These are phyloP conservation scores for Alternaria novae-zelandiae DNA, from an alignment of 2,329 filamentous ascomycete species.

Conservation along the genomic window DNA sequence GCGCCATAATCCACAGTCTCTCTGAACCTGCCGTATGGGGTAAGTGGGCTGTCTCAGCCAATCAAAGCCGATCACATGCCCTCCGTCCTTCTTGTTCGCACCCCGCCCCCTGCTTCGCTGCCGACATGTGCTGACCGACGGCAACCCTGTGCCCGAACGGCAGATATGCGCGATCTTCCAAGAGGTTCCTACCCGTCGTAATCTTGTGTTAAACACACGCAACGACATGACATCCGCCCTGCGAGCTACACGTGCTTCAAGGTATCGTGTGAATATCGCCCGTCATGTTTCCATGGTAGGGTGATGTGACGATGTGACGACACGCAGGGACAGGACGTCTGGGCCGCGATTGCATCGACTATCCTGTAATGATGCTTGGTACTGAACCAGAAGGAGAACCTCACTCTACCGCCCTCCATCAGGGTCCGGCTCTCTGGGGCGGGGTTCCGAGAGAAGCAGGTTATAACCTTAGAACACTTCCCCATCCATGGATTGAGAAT, in stretches of 20 bases:
- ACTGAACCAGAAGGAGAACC: neutral
- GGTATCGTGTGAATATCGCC: neutral
- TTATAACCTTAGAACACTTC: conserved; percentile 4
- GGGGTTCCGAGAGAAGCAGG: conserved; percentile 12
- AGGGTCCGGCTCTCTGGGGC: conserved; percentile 4
- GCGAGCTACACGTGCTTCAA: neutral
- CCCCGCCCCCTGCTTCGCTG: neutral
- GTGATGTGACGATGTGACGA: neutral
- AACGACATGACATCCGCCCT: neutral
- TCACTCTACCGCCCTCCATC: neutral
- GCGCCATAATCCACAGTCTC: neutral
- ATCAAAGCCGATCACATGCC: neutral
- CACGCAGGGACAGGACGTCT: neutral
- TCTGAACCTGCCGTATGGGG: neutral
- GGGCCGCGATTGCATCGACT: neutral
- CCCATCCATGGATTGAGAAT: neutral
- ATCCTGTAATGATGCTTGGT: neutral
- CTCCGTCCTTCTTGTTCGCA: neutral
- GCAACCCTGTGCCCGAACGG: neutral
- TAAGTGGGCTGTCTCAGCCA: neutral
- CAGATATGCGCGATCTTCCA: neutral
- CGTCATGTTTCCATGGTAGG: neutral
- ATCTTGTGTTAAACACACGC: neutral
- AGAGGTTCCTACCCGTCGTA: neutral
- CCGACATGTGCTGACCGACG: neutral